Conservation (phyloP, 202 grass and related monocot species). For the Schoenoplectus triqueter region DNA sequence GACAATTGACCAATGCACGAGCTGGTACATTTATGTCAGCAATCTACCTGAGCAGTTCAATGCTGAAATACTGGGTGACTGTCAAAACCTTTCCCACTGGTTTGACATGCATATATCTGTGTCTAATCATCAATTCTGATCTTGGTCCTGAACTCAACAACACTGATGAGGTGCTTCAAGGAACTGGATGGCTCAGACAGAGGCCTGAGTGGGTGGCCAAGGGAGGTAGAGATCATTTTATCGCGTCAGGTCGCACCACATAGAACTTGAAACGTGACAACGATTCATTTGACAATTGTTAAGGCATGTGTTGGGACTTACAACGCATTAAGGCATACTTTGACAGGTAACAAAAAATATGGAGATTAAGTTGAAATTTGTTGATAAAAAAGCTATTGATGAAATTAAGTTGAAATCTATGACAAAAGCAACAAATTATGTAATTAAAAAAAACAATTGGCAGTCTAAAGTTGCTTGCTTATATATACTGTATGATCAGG, state of each 20-base stretch:
- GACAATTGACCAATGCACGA: constrained; percentile 39
- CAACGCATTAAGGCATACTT: too few species aligned
- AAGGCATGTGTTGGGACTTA: too few species aligned
- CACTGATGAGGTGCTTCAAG: constrained; percentile 45
- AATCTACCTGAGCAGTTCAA: constrained; percentile 63
- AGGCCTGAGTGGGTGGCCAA: constrained; percentile 61
- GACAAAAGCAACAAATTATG: too few species aligned
- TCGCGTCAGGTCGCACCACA: constrained; percentile 56
- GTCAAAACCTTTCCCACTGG: constrained; percentile 49
- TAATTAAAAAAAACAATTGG: too few species aligned
- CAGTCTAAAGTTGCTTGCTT: too few species aligned
- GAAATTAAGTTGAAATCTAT: too few species aligned
- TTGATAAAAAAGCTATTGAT: too few species aligned
- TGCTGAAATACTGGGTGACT: constrained; percentile 54
- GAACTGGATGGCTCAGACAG: constrained; percentile 48
- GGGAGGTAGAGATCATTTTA: constrained; percentile 69
- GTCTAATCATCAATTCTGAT: constrained; percentile 54
- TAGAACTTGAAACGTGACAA: constrained; percentile 59
- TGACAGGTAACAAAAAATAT: too few species aligned
- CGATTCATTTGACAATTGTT: too few species aligned
- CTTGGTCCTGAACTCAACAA: constrained; percentile 51
- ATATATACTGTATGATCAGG: too few species aligned
- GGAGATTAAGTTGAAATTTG: too few species aligned
- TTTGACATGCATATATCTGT: constrained; percentile 46
- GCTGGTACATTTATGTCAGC: constrained; percentile 68